Conservation (phyloP, 345 rosid genomes). For the Arabidopsis arenosa region DNA sequence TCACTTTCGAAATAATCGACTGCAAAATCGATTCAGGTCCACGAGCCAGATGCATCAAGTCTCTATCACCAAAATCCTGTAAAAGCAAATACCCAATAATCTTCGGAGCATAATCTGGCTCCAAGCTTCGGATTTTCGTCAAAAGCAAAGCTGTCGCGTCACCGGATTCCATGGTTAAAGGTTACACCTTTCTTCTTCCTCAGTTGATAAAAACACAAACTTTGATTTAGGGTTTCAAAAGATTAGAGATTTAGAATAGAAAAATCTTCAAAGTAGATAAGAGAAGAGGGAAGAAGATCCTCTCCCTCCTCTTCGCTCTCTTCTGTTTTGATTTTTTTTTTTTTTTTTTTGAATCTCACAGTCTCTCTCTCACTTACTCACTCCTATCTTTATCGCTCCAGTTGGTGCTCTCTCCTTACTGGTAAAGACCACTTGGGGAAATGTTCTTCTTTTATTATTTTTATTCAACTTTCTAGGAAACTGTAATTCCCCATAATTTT, state of each 20-base stretch:
- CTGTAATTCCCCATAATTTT: conserved; percentile 17
- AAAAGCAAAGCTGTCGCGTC: conserved; percentile 71
- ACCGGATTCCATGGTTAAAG: conserved; percentile 70
- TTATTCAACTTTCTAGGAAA: conserved; percentile 43
- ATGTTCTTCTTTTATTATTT: conserved; percentile 32
- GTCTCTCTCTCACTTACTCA: conserved; percentile 19
- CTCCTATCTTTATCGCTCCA: conserved; percentile 50
- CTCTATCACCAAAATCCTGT: conserved; percentile 68
- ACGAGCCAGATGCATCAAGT: conserved; percentile 65
- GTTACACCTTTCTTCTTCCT: not conserved
- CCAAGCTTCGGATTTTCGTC: conserved; percentile 64
- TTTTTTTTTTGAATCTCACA: conserved; percentile 25
- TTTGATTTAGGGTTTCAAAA: conserved; percentile 20
- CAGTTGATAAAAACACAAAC: not conserved
- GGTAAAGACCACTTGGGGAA: conserved; percentile 48
- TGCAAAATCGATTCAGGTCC: conserved; percentile 70
- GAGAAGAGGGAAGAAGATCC: conserved; percentile 35
- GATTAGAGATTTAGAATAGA: not conserved
- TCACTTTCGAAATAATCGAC: conserved; percentile 62
- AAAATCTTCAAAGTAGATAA: conserved; percentile 10
- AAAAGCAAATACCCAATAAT: conserved; percentile 87
- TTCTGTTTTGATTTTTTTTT: conserved; percentile 28
- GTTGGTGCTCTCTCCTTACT: conserved; percentile 44
- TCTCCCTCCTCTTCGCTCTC: conserved; percentile 35
- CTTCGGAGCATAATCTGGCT: conserved; percentile 81